phyloP scores from a whole-genome alignment of 2,329 filamentous ascomycete species.

The Colletotrichum karsti region DNA sequence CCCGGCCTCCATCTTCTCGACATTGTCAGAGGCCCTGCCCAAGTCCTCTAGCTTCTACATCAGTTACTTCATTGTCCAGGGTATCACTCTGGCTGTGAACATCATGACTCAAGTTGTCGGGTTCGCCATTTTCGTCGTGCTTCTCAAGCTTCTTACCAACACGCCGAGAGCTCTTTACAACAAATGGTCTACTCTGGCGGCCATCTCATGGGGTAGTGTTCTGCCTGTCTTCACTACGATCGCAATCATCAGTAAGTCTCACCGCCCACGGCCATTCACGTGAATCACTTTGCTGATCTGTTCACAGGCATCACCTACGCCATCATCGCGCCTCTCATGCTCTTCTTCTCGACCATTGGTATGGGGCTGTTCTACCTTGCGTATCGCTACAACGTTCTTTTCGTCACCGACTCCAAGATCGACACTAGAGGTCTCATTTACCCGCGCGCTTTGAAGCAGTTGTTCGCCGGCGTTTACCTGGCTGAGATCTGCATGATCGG shows the following conservation, averaged over 20 bases:
- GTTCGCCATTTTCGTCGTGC: conserved; percentile 71
- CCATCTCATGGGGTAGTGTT: conserved; percentile 80
- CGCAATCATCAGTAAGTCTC: conserved; percentile 68
- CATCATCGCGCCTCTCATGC: conserved; percentile 82
- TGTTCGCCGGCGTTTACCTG: conserved; percentile 83
- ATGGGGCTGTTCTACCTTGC: conserved; percentile 83
- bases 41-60: conserved; percentile 94
- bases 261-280: no score
- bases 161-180: conserved; percentile 83
- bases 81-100: conserved; percentile 77
- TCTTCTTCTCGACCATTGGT: conserved; percentile 82
- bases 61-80: conserved; percentile 80
- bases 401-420: conserved; percentile 79
- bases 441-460: conserved; percentile 86
- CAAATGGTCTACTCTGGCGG: conserved; percentile 74
- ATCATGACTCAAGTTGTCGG: conserved; percentile 74
- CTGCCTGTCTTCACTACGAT: conserved; percentile 81
- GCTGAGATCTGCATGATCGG: conserved; percentile 83
- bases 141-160: conserved; percentile 76
- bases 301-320: conserved; percentile 75
- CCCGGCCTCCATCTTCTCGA: conserved; percentile 66
- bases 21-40: conserved; percentile 80
- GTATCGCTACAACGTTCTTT: conserved; percentile 88
- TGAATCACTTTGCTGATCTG: conserved; percentile 9
- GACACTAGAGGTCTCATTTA: conserved; percentile 93